Percentiles rank a stretch among this genome's conserved stretches.
phyloP scores from a whole-genome alignment of 23 red algal genomes.

The Rhodosorus marinus region DNA sequence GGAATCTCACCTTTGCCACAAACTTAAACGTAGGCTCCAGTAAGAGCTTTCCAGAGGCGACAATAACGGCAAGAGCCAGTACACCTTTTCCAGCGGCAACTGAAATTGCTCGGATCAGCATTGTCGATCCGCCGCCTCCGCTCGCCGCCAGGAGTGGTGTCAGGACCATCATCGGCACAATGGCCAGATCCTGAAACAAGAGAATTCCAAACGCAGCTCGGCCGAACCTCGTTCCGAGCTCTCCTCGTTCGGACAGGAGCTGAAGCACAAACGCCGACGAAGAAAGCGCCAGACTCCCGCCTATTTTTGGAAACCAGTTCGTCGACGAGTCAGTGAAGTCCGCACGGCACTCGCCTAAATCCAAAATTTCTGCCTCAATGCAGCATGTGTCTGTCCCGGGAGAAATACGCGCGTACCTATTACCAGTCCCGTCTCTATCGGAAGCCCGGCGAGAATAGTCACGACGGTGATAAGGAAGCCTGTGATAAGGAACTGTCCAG shows the following conservation, averaged over 20 bases:
- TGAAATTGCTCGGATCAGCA: slow-evolving; percentile 37
- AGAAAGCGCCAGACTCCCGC: slow-evolving; percentile 63
- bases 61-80: slow-evolving; percentile 53
- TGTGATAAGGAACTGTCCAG: slow-evolving; percentile 71
- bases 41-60: slow-evolving; percentile 59
- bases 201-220: slow-evolving; percentile 92
- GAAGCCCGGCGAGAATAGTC: neutral
- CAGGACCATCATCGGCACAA: slow-evolving; percentile 87
- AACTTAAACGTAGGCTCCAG: slow-evolving; percentile 79
- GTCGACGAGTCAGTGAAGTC: no score
- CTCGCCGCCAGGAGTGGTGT: slow-evolving; percentile 62
- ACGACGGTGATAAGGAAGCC: slow-evolving; percentile 52
- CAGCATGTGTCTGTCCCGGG: no score
- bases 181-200: slow-evolving; percentile 85
- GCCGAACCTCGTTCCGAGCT: slow-evolving; percentile 76
- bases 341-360: no score
- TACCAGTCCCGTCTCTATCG: neutral
- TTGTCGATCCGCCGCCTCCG: slow-evolving; percentile 49
- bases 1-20: slow-evolving; percentile 51
- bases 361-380: no score
- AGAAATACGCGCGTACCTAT: no score
- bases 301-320: no score
- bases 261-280: slow-evolving; percentile 96
- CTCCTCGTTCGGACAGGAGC: slow-evolving; percentile 70
- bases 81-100: slow-evolving; percentile 67